A percentile compares a stretch with the other conserved stretches of the same genome.
Conservation (phyloP, 257 asterid genomes). For the Plantago major region DNA sequence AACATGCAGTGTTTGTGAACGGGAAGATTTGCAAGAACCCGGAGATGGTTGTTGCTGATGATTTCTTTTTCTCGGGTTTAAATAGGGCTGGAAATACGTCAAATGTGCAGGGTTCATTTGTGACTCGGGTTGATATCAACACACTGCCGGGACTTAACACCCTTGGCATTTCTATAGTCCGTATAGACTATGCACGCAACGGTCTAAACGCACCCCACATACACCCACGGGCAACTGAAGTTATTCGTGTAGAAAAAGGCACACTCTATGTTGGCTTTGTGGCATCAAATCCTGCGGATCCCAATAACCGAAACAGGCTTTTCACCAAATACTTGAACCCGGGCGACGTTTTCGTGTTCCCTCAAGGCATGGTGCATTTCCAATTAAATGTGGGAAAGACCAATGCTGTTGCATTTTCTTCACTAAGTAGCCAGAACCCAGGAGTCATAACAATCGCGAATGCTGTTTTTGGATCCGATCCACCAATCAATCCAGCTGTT, state of each 20-base stretch:
- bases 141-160: conserved; percentile 13
- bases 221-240: conserved; percentile 10
- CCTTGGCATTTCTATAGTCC: conserved; percentile 10
- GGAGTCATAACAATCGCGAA: conserved; percentile 5
- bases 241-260: neutral
- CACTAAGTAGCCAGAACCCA: conserved; percentile 1
- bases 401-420: neutral
- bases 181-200: conserved; percentile 13
- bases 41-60: conserved; percentile 12
- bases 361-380: neutral
- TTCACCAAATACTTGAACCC: conserved; percentile 2
- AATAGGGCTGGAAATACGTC: conserved; percentile 12
- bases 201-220: conserved; percentile 15
- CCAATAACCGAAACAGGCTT: neutral
- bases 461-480: conserved; percentile 9
- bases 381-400: neutral
- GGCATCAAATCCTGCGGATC: neutral
- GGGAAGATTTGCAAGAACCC: conserved; percentile 17
- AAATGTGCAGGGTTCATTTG: conserved; percentile 6
- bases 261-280: conserved; percentile 12
- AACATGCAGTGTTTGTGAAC: conserved; percentile 9
- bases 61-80: conserved; percentile 17
- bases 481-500: neutral
- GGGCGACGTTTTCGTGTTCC: neutral
- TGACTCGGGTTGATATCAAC: neutral